These are phyloP conservation scores for Saccharomycopsis javanensis DNA, from an alignment of 805 yeast species.

Conservation along the genomic window DNA sequence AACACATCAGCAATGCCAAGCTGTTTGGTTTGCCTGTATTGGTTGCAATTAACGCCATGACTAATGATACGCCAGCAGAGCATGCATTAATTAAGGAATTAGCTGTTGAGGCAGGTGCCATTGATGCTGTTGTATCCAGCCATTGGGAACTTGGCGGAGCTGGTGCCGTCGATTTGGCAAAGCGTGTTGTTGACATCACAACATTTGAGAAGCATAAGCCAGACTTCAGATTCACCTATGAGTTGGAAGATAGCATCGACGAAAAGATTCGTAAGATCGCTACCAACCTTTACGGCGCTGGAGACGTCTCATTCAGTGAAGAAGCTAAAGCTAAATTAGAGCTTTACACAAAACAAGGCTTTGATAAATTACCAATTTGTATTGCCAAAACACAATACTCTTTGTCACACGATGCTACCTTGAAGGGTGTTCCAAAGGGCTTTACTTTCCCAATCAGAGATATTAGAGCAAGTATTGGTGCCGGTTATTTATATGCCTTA, in stretches of 20 bases:
- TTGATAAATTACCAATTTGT: constrained; percentile 70
- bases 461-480: constrained; percentile 69
- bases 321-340: constrained; percentile 63
- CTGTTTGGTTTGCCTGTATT: constrained; percentile 69
- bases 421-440: constrained; percentile 78
- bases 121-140: constrained; percentile 68
- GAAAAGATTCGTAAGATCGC: constrained; percentile 61
- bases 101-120: constrained; percentile 69
- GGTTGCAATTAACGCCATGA: constrained; percentile 74
- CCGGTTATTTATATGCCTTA: constrained; percentile 74
- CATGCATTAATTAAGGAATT: constrained; percentile 57
- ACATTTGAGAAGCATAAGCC: constrained; percentile 25
- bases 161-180: constrained; percentile 68
- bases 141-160: constrained; percentile 85
- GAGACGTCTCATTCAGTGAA: constrained; percentile 56
- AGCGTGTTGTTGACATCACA: constrained; percentile 45
- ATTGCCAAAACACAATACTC: constrained; percentile 83
- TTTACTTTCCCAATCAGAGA: constrained; percentile 76
- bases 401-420: constrained; percentile 68
- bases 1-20: constrained; percentile 66
- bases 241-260: constrained; percentile 52
- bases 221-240: constrained; percentile 47
- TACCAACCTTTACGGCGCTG: constrained; percentile 70
- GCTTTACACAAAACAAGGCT: constrained; percentile 63
- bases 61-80: constrained; percentile 61